phyloP scores from a whole-genome alignment of 1,284 basidiomycete genomes.

The Lentinus polychrous region DNA sequence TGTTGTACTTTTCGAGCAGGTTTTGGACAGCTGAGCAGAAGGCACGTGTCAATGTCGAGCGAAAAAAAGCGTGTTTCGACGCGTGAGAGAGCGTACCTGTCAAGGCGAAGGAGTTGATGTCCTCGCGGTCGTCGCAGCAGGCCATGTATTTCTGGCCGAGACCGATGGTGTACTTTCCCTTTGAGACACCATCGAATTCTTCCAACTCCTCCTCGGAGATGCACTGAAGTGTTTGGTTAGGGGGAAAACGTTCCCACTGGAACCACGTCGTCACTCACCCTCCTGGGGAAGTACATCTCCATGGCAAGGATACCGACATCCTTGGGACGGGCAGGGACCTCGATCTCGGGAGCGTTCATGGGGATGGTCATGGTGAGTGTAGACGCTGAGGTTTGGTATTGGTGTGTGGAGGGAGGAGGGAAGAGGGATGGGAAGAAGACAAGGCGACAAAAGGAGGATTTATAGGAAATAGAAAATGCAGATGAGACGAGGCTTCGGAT shows the following conservation, averaged over 20 bases:
- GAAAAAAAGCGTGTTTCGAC: constrained; percentile 8
- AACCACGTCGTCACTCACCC: constrained; percentile 47
- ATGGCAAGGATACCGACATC: constrained; percentile 91
- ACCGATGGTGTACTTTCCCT: constrained; percentile 99
- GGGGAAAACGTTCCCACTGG: constrained; percentile 14
- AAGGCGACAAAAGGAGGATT: not conserved
- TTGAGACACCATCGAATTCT: constrained; percentile 90
- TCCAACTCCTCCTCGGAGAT: constrained; percentile 95
- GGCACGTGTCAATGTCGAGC: not conserved
- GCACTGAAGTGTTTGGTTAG: constrained; percentile 44
- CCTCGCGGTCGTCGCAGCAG: constrained; percentile 94
- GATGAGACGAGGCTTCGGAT: constrained; percentile 7
- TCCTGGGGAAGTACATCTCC: constrained; percentile 91
- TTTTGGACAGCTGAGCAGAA: constrained; percentile 72
- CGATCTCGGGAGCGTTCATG: constrained; percentile 21
- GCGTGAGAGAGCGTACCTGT: constrained; percentile 57
- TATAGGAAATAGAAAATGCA: constrained; percentile 2
- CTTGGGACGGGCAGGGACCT: constrained; percentile 56
- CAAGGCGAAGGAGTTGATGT: constrained; percentile 97
- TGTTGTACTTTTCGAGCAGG: constrained; percentile 90
- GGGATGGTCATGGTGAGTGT: constrained; percentile 25
- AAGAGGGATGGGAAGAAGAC: not conserved
- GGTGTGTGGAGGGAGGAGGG: not conserved
- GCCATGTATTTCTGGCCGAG: constrained; percentile 98
- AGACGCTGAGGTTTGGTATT: constrained; percentile 9